These are phyloP conservation scores for Globisporangium spinosum DNA, from an alignment of 352 stramenopile species.

Conservation along the genomic window DNA sequence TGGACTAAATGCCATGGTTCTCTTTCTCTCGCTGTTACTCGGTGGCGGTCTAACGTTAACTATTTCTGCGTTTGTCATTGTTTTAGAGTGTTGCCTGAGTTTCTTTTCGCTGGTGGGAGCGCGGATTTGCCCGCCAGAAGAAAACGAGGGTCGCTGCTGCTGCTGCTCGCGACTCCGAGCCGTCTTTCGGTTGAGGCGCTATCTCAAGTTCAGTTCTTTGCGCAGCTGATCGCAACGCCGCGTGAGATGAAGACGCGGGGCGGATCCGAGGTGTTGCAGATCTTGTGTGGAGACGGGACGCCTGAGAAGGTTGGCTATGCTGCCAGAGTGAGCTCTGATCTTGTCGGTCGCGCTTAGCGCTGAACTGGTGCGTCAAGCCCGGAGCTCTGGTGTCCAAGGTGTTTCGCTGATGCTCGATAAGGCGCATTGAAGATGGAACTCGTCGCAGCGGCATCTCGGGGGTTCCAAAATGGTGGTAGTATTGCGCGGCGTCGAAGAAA, in stretches of 20 bases:
- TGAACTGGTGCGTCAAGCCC: not conserved
- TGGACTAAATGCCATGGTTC: not conserved
- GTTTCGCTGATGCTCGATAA: not conserved
- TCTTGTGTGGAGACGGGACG: not conserved
- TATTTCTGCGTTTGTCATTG: not conserved
- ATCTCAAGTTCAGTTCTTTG: not conserved
- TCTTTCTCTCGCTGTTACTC: not conserved
- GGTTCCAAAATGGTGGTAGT: slow-evolving; percentile 27
- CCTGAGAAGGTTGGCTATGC: not conserved
- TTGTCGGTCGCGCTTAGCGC: not conserved
- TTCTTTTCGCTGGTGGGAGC: slow-evolving; percentile 2
- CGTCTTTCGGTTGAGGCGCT: not conserved
- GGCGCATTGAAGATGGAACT: not conserved
- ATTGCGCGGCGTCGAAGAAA: slow-evolving; percentile 33
- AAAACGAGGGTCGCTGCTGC: not conserved
- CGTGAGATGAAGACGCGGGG: not conserved
- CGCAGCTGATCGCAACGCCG: not conserved
- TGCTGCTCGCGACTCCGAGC: no score
- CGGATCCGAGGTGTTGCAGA: not conserved
- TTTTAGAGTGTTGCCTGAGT: not conserved
- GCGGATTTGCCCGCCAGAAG: slow-evolving; percentile 8
- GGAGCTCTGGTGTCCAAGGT: not conserved
- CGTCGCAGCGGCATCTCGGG: not conserved
- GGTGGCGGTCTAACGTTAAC: not conserved
- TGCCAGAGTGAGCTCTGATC: not conserved